Percentiles rank a stretch among this genome's conserved stretches.
phyloP scores from a whole-genome alignment of 78 protist species.

The Dictyostelium firmibasis region DNA sequence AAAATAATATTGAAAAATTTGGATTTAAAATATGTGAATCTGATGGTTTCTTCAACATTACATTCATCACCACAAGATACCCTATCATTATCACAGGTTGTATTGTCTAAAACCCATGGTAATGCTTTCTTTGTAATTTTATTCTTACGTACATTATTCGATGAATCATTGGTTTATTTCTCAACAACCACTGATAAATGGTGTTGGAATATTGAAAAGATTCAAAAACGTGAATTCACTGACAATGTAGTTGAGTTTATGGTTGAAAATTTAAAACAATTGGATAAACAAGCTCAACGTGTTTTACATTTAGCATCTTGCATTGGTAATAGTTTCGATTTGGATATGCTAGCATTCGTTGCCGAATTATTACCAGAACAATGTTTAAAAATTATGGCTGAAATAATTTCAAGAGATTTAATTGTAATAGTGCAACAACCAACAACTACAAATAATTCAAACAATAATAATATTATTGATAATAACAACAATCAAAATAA shows the following conservation, averaged over 20 bases:
- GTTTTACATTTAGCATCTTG: constrained; percentile 60
- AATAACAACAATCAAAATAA: neutral
- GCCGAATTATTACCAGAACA: constrained; percentile 31
- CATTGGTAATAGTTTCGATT: constrained; percentile 47
- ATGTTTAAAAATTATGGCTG: constrained; percentile 20
- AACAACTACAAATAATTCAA: neutral
- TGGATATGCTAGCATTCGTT: constrained; percentile 43
- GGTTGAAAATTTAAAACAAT: constrained; percentile 46
- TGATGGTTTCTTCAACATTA: constrained; percentile 33
- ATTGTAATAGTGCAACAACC: neutral
- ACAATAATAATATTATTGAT: neutral
- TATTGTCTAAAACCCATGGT: constrained; percentile 56
- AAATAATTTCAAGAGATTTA: constrained; percentile 45
- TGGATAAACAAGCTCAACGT: constrained; percentile 26
- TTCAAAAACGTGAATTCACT: constrained; percentile 45
- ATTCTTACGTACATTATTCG: constrained; percentile 56
- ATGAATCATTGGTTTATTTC: constrained; percentile 20
- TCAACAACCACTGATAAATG: constrained; percentile 7
- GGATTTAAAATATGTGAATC: constrained; percentile 23
- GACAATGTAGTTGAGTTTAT: constrained; percentile 62
- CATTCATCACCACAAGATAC: constrained; percentile 21
- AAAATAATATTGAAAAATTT: constrained; percentile 23
- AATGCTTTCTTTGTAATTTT: constrained; percentile 57
- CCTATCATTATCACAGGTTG: constrained; percentile 26
- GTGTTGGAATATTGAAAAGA: constrained; percentile 53